Evolutionary conservation across 1,284 basidiomycete genomes (phyloP).

Genomic region (Cryptococcus sp.): DNA sequence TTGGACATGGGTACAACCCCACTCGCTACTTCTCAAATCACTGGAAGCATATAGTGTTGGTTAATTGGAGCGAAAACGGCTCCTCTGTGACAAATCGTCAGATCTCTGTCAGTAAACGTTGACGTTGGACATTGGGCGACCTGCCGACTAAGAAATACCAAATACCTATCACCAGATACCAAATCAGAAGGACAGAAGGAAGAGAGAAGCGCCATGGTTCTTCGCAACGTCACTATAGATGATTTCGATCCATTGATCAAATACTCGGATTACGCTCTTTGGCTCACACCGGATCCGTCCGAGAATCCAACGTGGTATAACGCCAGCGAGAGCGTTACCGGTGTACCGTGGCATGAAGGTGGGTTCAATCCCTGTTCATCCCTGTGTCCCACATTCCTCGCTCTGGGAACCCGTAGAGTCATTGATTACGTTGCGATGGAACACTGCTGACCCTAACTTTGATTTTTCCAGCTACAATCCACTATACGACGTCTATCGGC

Average conservation of each 20-base stretch:
- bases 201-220: slow-evolving; percentile 7
- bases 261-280: slow-evolving; percentile 38
- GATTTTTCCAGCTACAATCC: slow-evolving; percentile 38
- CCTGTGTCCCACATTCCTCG: too few relatives aligned
- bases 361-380: slow-evolving; percentile 8
- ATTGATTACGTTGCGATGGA: not conserved
- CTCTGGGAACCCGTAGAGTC: not conserved
- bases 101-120: too few relatives aligned
- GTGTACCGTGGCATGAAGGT: slow-evolving; percentile 49
- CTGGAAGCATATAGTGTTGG: too few relatives aligned
- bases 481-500: slow-evolving; percentile 32
- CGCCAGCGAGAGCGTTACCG: slow-evolving; percentile 33
- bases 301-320: slow-evolving; percentile 48
- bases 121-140: too few relatives aligned
- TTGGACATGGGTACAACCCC: too few relatives aligned
- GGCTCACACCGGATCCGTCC: slow-evolving; percentile 51
- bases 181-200: not conserved
- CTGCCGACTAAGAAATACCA: too few relatives aligned
- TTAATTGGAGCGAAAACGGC: too few relatives aligned
- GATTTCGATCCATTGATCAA: slow-evolving; percentile 53
- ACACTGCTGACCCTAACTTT: slow-evolving; percentile 5
- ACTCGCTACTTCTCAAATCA: too few relatives aligned
- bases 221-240: slow-evolving; percentile 46
- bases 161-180: not conserved
- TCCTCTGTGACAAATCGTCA: too few relatives aligned